These are phyloP conservation scores for Leishmania mexicana DNA, from an alignment of 208 protist genomes.

Conservation along the genomic window DNA sequence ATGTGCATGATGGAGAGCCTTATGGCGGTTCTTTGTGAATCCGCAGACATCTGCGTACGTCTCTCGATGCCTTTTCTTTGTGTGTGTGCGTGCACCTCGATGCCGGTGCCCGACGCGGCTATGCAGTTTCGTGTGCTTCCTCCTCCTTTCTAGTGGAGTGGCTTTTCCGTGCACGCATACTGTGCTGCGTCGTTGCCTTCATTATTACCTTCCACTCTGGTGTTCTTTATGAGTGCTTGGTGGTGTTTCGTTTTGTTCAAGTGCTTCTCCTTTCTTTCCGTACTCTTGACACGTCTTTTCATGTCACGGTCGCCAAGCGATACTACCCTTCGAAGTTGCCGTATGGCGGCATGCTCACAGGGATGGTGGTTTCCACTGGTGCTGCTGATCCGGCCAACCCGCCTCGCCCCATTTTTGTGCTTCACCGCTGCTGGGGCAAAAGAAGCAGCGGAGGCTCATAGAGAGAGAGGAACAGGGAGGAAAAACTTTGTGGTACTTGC, in stretches of 20 bases:
- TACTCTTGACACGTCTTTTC: neutral
- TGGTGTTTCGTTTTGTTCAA: conserved; percentile 12
- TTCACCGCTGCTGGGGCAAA: neutral
- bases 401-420: neutral
- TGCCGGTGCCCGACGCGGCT: neutral
- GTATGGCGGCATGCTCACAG: neutral
- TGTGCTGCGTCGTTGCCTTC: neutral
- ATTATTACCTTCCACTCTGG: neutral
- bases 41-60: neutral
- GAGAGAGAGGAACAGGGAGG: neutral
- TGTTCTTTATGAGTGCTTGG: neutral
- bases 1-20: neutral
- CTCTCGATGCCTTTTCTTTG: neutral
- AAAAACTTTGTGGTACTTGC: neutral
- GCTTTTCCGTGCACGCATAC: neutral
- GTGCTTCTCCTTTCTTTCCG: conserved; percentile 7
- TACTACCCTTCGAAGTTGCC: neutral
- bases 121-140: neutral
- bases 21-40: neutral
- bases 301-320: neutral
- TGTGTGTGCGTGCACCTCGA: neutral
- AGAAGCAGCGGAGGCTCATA: neutral
- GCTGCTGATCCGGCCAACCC: neutral
- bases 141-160: neutral
- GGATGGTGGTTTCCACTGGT: neutral